phyloP scores from a whole-genome alignment of 2,329 filamentous ascomycete genomes.

The Penicillium sp. region DNA sequence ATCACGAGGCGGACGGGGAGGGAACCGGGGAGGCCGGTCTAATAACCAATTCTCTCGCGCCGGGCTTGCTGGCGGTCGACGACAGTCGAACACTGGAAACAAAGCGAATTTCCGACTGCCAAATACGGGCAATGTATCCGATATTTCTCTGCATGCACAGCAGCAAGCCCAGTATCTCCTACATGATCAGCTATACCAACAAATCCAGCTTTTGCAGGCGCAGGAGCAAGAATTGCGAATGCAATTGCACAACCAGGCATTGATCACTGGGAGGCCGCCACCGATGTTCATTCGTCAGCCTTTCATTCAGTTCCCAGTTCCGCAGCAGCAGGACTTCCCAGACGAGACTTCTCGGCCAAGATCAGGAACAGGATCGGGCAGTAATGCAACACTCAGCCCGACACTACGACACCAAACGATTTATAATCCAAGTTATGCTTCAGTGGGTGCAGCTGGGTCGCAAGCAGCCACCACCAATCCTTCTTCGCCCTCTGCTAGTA shows the following conservation, averaged over 20 bases:
- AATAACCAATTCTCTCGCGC: slow-evolving; percentile 48
- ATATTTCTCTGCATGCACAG: slow-evolving; percentile 42
- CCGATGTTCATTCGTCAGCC: slow-evolving; percentile 43
- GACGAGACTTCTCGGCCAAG: slow-evolving; percentile 39
- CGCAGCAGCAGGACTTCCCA: slow-evolving; percentile 34
- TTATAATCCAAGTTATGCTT: slow-evolving; percentile 37
- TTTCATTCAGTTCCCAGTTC: slow-evolving; percentile 41
- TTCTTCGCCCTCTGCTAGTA: slow-evolving; percentile 43
- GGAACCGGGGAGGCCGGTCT: slow-evolving; percentile 49
- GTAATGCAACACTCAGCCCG: slow-evolving; percentile 33
- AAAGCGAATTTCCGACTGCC: slow-evolving; percentile 39
- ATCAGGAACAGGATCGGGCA: slow-evolving; percentile 39
- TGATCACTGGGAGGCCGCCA: slow-evolving; percentile 39
- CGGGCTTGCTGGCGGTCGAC: slow-evolving; percentile 47
- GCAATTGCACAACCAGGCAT: slow-evolving; percentile 46
- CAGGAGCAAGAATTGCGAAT: slow-evolving; percentile 50
- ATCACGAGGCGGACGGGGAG: slow-evolving; percentile 49
- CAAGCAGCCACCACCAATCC: slow-evolving; percentile 45
- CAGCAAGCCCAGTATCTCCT: slow-evolving; percentile 47
- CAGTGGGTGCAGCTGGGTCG: slow-evolving; percentile 33
- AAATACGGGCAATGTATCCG: slow-evolving; percentile 35
- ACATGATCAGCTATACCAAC: slow-evolving; percentile 49
- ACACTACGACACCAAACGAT: slow-evolving; percentile 36
- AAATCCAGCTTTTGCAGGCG: slow-evolving; percentile 49
- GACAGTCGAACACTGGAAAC: slow-evolving; percentile 56